Evolutionary conservation across 1,284 basidiomycete species (phyloP), one percentile per base, ranked within the genome.

Genomic region (Clitocybe nebularis): DNA sequence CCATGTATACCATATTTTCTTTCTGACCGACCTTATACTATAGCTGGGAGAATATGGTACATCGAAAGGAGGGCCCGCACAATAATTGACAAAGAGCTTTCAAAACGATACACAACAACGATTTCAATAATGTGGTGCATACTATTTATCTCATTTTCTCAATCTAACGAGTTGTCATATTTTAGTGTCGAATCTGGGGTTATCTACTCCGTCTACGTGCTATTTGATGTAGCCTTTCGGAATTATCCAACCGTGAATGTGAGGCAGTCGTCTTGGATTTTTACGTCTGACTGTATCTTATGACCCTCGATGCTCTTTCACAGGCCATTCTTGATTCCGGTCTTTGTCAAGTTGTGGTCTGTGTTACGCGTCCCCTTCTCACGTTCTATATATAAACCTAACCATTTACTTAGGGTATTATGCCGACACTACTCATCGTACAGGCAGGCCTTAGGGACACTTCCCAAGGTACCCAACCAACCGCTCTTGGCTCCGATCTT

Each of bases 371-470:
- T 43, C 23, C n/a, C n/a, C n/a, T n/a, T 9, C 9, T 22, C 19
- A 5, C 21, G 5, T 8, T 36, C 16, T 11, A 34, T 26, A 6
- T 24, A 21, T 20, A 17, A 10, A 21, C 21, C 13, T 28, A 8
- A 22, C 24, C 25, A 24, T 14, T 36, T 22, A 26, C 19, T 23
- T 29, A 61, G 59, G 59, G 61, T 28, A 61, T 63, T 32, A 54
- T 61, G 50, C 61, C 60, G 11, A 63, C 61, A 13, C 48, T 63
- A n/a, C 60, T 62, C 11, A 58, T 63, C 16, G 61, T 60, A 1
- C 59, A 60, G 48, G 57, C 60, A 8, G 58, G 57, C 6, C 47
- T 61, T 7, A 55, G 55, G 5, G 50, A 53, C 29, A 50, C 54
- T 6, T 47, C 53, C 14, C 52, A 58, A 30, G 54, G 54, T 36